phyloP scores from a whole-genome alignment of 83 land plant species.

The Thuja plicata region DNA sequence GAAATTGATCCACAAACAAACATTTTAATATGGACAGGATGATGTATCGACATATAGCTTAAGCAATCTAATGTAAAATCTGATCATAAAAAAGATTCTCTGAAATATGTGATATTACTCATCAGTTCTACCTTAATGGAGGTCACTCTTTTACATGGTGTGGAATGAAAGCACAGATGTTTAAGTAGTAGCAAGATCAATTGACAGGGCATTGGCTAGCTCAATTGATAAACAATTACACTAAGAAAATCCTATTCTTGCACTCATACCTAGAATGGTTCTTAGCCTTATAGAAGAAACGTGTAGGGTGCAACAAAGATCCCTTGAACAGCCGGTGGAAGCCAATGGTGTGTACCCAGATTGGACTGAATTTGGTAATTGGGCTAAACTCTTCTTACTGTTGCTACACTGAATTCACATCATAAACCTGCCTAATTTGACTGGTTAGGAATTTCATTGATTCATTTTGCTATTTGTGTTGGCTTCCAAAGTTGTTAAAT shows the following conservation, averaged over 20 bases:
- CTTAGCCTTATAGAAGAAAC: not conserved
- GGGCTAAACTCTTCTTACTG: not conserved
- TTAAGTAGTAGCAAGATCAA: not conserved
- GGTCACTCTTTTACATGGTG: not conserved
- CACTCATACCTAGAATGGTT: not conserved
- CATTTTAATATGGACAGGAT: not conserved
- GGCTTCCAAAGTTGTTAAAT: not conserved
- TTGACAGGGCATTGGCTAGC: not conserved
- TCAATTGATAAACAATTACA: not conserved
- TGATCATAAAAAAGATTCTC: not conserved
- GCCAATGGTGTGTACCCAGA: not conserved
- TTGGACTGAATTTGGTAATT: not conserved
- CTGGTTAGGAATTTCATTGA: not conserved
- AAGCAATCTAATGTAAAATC: not conserved
- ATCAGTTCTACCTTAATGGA: not conserved
- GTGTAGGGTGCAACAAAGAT: not conserved
- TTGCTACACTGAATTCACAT: not conserved
- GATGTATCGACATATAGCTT: not conserved
- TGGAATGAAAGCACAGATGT: not conserved
- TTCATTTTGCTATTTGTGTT: not conserved
- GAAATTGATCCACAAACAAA: not conserved
- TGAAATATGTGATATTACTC: not conserved
- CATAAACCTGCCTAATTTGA: not conserved
- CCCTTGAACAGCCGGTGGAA: not conserved
- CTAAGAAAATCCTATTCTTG: not conserved